Evolutionary conservation across 2,329 filamentous ascomycete genomes (phyloP), one percentile per base, ranked within the genome.

Genomic region (Sphaerulina populicola): DNA sequence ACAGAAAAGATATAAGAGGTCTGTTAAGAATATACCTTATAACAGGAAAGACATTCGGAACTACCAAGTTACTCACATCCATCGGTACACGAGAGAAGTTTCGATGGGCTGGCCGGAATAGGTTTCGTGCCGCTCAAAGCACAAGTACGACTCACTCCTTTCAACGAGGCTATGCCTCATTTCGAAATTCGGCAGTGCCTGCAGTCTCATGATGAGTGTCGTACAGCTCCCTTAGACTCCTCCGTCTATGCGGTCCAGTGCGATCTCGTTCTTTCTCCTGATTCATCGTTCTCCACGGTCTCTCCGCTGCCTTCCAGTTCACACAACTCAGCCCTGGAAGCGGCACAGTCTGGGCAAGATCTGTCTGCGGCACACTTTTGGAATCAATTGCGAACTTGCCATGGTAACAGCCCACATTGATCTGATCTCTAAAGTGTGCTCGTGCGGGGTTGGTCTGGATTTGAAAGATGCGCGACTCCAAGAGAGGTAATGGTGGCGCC

Each of bases 261-360:
- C 60, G 41, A 14, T 59, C 59, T 58, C 58, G 57, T 15, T 51
- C 52, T 49, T 46, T 63, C 51, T 71, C 56, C 35, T 56, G 55
- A 23, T 57, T 53, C 33, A 64, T 43, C 10, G 62, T 31, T 30
- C 58, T 57, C 62, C 63, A 66, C 14, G 66, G 69, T 51, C 68
- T 70, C 27, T 65, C 64, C 52, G 63, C 64, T 37, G 66, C 60
- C 55, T 66, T 66, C 49, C 63, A 64, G 42, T 65, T 61, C 29
- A 72, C 62, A 53, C 72, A 69, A 38, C 69, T 72, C 49, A 74
- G 52, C 0, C 72, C 72, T 3, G 53, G 39, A 46, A 66, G 60
- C 21, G 72, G 72, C 29, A 74, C 72, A 5, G 58, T 53, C 50
- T 65, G 66, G 14, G 54, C 61, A 50, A 75, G 53, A 54, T 74